phyloP scores from a whole-genome alignment of 2,329 filamentous ascomycete genomes.

The Arthrobotrys pseudoclavata region DNA sequence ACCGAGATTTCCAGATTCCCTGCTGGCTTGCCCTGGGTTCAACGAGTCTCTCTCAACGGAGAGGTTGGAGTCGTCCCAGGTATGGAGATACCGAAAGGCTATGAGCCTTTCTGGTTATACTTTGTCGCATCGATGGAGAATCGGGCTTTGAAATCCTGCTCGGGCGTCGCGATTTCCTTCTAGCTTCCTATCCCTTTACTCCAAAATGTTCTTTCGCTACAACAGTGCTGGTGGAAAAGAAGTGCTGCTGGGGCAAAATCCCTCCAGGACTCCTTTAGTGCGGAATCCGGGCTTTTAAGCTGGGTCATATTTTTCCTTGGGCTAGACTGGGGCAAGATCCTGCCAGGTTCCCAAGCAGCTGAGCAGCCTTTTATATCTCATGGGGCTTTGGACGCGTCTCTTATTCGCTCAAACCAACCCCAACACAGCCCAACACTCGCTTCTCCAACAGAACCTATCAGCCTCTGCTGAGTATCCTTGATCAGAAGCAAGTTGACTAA shows the following conservation, averaged over 20 bases:
- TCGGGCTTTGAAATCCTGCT: background rate
- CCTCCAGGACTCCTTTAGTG: slow-evolving; percentile 4
- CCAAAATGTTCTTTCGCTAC: background rate
- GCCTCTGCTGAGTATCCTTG: background rate
- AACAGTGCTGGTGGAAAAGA: slow-evolving; percentile 1
- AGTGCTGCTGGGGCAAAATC: slow-evolving; percentile 12
- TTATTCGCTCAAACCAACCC: slow-evolving; percentile 41
- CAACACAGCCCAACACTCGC: slow-evolving; percentile 18
- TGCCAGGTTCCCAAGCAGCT: slow-evolving; percentile 20
- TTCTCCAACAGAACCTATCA: slow-evolving; percentile 10
- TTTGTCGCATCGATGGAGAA: slow-evolving; percentile 29
- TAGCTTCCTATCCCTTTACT: slow-evolving; percentile 42
- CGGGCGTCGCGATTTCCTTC: background rate
- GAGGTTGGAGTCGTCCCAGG: background rate
- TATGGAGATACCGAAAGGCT: background rate
- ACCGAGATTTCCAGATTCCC: background rate
- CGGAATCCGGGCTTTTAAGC: slow-evolving; percentile 27
- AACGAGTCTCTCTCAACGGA: background rate
- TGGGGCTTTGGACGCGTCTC: slow-evolving; percentile 24
- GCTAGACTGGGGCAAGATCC: slow-evolving; percentile 25
- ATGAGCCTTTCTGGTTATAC: background rate
- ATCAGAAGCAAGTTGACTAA: slow-evolving; percentile 12
- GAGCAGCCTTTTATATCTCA: slow-evolving; percentile 34
- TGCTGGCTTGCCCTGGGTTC: background rate
- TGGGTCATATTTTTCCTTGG: slow-evolving; percentile 7